phyloP scores from a whole-genome alignment of 2,329 filamentous ascomycete species.

The Claviceps paspali region DNA sequence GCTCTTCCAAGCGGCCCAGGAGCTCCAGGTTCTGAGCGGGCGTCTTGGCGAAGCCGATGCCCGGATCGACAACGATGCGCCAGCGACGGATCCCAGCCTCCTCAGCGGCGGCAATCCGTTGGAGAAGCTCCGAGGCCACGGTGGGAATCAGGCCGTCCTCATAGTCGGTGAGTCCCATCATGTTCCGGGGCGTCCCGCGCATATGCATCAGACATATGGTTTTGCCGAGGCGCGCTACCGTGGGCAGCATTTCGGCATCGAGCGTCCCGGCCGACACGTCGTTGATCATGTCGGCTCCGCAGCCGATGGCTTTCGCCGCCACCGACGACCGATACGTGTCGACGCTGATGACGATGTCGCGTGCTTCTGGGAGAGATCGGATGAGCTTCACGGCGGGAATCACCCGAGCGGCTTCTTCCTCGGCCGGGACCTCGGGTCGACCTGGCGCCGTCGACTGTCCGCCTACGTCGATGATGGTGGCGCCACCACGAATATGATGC shows the following conservation, averaged over 20 bases:
- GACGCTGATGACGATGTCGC: slow-evolving; percentile 60
- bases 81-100: slow-evolving; percentile 73
- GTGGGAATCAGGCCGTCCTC: slow-evolving; percentile 49
- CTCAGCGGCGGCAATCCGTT: slow-evolving; percentile 59
- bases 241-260: slow-evolving; percentile 68
- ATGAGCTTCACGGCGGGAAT: slow-evolving; percentile 65
- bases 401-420: slow-evolving; percentile 65
- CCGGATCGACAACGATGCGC: slow-evolving; percentile 90
- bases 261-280: slow-evolving; percentile 75
- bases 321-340: slow-evolving; percentile 87
- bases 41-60: slow-evolving; percentile 86
- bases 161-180: slow-evolving; percentile 57
- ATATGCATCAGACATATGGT: slow-evolving; percentile 85
- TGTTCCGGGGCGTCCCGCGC: slow-evolving; percentile 73
- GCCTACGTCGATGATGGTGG: slow-evolving; percentile 79
- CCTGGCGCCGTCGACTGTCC: slow-evolving; percentile 84
- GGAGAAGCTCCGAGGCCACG: slow-evolving; percentile 52
- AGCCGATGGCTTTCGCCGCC: slow-evolving; percentile 57
- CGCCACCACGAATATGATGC: slow-evolving; percentile 50
- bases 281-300: slow-evolving; percentile 86
- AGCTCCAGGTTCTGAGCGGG: slow-evolving; percentile 68
- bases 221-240: slow-evolving; percentile 60
- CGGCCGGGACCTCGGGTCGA: slow-evolving; percentile 48
- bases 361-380: slow-evolving; percentile 47
- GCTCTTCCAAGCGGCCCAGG: slow-evolving; percentile 47